Percentiles rank a stretch among this genome's conserved stretches.
These are phyloP conservation scores for Gnaphalium uliginosum DNA, from an alignment of 129 eudicot genomes.

Conservation along the genomic window DNA sequence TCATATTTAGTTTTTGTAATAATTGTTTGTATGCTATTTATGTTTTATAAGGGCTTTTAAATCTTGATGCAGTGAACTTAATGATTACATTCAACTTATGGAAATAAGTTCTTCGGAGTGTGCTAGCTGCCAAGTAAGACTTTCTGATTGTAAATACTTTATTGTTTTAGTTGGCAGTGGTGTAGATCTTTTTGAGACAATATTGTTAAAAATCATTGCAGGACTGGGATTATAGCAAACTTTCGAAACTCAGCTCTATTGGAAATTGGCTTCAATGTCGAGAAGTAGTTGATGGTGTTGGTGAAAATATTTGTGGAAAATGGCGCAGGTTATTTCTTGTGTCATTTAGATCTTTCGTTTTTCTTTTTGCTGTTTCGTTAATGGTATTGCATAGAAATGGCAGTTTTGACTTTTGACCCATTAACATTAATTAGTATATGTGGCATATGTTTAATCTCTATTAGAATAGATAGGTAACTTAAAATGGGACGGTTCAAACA, in stretches of 20 bases:
- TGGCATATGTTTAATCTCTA: background rate
- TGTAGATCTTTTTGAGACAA: constrained; percentile 21
- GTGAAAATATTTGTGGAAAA: constrained; percentile 79
- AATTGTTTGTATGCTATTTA: constrained; percentile 4
- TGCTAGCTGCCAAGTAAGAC: constrained; percentile 51
- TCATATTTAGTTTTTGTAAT: background rate
- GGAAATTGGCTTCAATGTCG: constrained; percentile 94
- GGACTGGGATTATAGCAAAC: constrained; percentile 49
- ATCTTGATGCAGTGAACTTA: constrained; percentile 48
- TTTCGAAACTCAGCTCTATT: constrained; percentile 48
- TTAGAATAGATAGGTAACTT: background rate
- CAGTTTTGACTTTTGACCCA: background rate
- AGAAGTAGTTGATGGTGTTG: constrained; percentile 44
- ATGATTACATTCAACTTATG: constrained; percentile 42
- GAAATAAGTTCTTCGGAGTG: constrained; percentile 41
- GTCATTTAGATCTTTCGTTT: background rate
- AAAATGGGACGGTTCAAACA: background rate
- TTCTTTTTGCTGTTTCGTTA: background rate
- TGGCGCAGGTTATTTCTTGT: constrained; percentile 80
- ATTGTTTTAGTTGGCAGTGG: constrained; percentile 12
- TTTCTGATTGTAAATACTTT: constrained; percentile 9
- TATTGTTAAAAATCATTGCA: constrained; percentile 28
- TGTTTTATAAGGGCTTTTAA: constrained; percentile 22
- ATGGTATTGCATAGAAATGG: constrained; percentile 13
- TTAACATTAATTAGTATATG: background rate